A percentile compares a stretch with the other conserved stretches of the same genome.
Evolutionary conservation across 2,329 filamentous ascomycete species (phyloP).

Genomic region (Cordyceps cicadae): DNA sequence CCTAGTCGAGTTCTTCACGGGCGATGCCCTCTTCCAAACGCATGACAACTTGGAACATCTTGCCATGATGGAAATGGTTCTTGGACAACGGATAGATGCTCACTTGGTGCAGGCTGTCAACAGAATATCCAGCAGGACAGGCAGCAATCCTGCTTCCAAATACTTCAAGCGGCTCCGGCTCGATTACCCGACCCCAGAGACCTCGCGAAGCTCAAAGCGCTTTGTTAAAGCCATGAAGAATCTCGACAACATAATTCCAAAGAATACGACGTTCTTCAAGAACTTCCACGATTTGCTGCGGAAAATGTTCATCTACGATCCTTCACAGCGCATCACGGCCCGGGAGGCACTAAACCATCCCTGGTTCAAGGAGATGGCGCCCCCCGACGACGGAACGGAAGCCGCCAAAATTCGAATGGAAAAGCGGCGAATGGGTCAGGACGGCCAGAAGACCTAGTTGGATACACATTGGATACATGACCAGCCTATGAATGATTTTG

Average conservation of each 20-base stretch:
- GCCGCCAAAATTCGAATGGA: constrained; percentile 55
- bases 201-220: constrained; percentile 53
- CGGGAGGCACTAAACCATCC: constrained; percentile 58
- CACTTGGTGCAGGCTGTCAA: constrained; percentile 43
- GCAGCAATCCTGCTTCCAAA: constrained; percentile 54
- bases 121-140: constrained; percentile 47
- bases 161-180: constrained; percentile 60
- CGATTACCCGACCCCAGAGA: constrained; percentile 57
- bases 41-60: constrained; percentile 65
- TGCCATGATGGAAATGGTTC: constrained; percentile 66
- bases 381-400: constrained; percentile 60
- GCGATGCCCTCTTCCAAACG: constrained; percentile 63
- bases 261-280: constrained; percentile 48
- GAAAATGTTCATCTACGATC: constrained; percentile 63
- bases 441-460: constrained; percentile 14
- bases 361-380: constrained; percentile 58
- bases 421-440: constrained; percentile 29
- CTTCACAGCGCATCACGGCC: constrained; percentile 55
- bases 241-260: constrained; percentile 56
- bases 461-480: constrained; percentile 15
- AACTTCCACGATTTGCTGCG: constrained; percentile 57
- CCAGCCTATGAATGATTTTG: not conserved
- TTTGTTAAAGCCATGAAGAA: constrained; percentile 68
- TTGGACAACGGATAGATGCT: constrained; percentile 49
- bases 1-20: constrained; percentile 63